Evolutionary conservation across 2,329 filamentous ascomycete genomes (phyloP), one percentile per base, ranked within the genome.

Genomic region (Fusarium sp.): DNA sequence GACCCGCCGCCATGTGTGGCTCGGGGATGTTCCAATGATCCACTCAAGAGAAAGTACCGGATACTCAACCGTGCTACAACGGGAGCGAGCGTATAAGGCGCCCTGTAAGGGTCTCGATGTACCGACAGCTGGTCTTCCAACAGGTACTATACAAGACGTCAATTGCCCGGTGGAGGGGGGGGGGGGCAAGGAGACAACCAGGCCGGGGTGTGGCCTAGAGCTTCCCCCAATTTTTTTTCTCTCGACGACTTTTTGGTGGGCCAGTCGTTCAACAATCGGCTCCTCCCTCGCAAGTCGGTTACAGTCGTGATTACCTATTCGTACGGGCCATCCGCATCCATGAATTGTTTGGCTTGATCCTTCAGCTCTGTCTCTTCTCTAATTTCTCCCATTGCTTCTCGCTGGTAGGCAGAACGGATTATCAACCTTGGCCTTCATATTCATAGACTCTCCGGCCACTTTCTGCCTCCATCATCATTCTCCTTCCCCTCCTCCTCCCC

Each of bases 201-300:
- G 60, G 60, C 68, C 40, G 55, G 74, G 73, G 70, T 68, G 67
- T 54, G 64, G 65, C 71, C 68, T 60, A 74, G 52, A 75, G 71
- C 70, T 69, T 77, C 77, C 79, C 79, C 79, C 78, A 78, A 79
- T 75, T 77, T 78, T 78, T 78, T 74, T 73, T 75, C 72, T 61
- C 66, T 74, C 67, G 74, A 73, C 73, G 76, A 68, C 70, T 76
- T 76, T 76, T 71, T 76, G 75, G 79, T 80, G 79, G 79, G 78
- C 71, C 78, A 27, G 57, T 72, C 44, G 78, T 80, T 80, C 79
- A 80, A 80, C 79, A 80, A 80, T 80, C 77, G 73, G 76, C 60
- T 70, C 59, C 63, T 71, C 74, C 73, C 71, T 78, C 74, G 71
- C 53, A 60, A 60, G 74, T 69, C 61, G 72, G 70, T 54, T 75